Evolutionary conservation across 768 basidiomycete genomes (phyloP).

Genomic region (Russula virescens): DNA sequence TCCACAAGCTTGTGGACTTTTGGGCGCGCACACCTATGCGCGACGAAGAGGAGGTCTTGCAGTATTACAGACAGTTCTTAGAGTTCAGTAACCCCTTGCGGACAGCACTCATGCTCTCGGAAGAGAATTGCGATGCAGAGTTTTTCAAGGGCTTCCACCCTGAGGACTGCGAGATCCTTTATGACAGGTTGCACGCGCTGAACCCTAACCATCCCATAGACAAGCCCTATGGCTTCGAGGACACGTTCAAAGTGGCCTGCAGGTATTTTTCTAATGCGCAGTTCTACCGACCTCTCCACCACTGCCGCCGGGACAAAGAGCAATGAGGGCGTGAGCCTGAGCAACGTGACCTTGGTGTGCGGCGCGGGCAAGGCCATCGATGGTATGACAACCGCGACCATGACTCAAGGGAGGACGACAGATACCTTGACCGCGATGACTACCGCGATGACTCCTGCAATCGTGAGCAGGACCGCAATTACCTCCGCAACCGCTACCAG

Average conservation of each 20-base stretch:
- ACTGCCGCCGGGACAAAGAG: neutral
- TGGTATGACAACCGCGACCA: no score
- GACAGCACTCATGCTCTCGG: neutral
- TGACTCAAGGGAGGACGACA: no score
- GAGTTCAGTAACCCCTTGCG: neutral
- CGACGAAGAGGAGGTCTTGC: neutral
- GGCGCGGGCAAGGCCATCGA: no score
- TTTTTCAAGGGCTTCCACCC: neutral
- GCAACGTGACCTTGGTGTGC: neutral
- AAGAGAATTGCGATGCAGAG: neutral
- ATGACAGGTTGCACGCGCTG: neutral
- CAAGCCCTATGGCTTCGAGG: neutral
- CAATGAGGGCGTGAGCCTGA: no score
- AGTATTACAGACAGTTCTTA: neutral
- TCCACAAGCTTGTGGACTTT: neutral
- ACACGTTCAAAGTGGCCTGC: neutral
- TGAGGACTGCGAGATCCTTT: neutral
- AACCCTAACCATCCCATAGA: neutral
- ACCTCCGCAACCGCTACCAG: no score
- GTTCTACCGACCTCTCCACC: neutral
- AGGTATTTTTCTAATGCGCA: neutral
- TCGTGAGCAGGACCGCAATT: no score
- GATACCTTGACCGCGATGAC: no score
- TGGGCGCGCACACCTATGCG: neutral
- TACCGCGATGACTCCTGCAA: no score